Percentiles rank a stretch among this genome's conserved stretches.
These are phyloP conservation scores for Magnusiomyces ingens DNA, from an alignment of 1,139 yeast species.

Conservation along the genomic window DNA sequence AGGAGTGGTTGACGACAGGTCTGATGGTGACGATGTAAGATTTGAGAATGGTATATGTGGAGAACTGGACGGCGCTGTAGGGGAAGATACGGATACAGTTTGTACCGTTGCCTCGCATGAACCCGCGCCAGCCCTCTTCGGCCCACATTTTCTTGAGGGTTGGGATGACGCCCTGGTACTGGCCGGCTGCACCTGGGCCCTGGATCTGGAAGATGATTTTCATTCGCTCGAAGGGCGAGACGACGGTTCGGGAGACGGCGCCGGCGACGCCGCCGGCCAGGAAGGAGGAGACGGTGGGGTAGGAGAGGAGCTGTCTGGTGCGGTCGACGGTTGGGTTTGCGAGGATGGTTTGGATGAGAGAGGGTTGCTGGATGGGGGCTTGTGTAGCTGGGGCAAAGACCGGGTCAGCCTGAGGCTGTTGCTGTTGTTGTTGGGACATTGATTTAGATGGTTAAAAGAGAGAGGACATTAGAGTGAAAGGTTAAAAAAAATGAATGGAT, in stretches of 20 bases:
- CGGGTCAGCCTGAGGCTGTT: not conserved
- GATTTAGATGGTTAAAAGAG: too few relatives aligned
- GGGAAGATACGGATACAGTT: constrained; percentile 90
- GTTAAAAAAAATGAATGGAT: too few relatives aligned
- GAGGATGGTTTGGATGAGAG: constrained; percentile 4
- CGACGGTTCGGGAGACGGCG: constrained; percentile 85
- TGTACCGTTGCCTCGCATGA: constrained; percentile 83
- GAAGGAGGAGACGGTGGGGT: constrained; percentile 49
- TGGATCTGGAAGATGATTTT: constrained; percentile 88
- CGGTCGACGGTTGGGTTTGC: constrained; percentile 11
- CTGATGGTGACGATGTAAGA: constrained; percentile 20
- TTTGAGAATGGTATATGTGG: constrained; percentile 73
- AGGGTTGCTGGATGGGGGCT: not conserved
- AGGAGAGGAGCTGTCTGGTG: constrained; percentile 23
- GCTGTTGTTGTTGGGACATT: not conserved
- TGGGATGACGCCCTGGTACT: constrained; percentile 62
- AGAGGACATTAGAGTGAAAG: too few relatives aligned
- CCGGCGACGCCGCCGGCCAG: constrained; percentile 82
- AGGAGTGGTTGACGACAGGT: not conserved
- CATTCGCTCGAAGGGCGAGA: constrained; percentile 91
- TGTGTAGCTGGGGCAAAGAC: too few relatives aligned
- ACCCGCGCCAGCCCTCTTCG: constrained; percentile 86
- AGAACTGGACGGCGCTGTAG: constrained; percentile 90
- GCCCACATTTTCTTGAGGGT: constrained; percentile 73
- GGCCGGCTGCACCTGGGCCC: constrained; percentile 54